Evolutionary conservation across 176 grass and related monocot genomes (phyloP), one percentile per base, ranked within the genome.

Genomic region (Ananas comosus): DNA sequence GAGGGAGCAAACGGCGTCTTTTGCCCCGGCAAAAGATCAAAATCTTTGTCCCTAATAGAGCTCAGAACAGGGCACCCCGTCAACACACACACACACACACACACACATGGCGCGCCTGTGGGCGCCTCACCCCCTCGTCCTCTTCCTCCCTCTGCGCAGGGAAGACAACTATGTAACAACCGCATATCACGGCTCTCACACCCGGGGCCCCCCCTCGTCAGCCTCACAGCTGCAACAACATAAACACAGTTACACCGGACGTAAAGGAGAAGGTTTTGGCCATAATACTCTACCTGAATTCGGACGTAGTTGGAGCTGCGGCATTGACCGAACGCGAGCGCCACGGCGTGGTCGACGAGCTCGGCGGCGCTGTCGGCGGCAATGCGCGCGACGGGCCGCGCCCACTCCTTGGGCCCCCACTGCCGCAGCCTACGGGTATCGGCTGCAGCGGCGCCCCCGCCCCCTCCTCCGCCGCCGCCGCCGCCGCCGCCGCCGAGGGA

Each of bases 341-440:
- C 95, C 27, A 99, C 90, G 51, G 95, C 95, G 81, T 99, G 95
- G 84, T 99, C 95, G 50, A 93, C 87, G 1, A 99, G 91, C 80
- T 94, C 95, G 19, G 95, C 89, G n/a, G 87, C 81, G 61, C 87
- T 87, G 13, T 99, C 90, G 49, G 90, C 84, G 10, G 95, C 95
- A 50, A 99, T 99, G 49, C 87, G 85, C 9, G 95, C 78, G 18
- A 99, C 82, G n/a, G 95, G 95, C 10, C 83, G 86, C 2, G 90
- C 80, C 95, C 95, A 99, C 67, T 99, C 95, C 69, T 93, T 93
- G 50, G 80, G 69, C 0, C 95, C 84, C 95, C 95, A 99, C 42
- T 80, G 73, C 7, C 87, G 80, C 53, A 89, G 76, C n/a, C 76
- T 80, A 7, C 51, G 53, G 24, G 74, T 25, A 25, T 92, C 85